Evolutionary conservation across 345 rosid genomes (phyloP), one percentile per base, ranked within the genome.

Genomic region (Salix arbutifolia): DNA sequence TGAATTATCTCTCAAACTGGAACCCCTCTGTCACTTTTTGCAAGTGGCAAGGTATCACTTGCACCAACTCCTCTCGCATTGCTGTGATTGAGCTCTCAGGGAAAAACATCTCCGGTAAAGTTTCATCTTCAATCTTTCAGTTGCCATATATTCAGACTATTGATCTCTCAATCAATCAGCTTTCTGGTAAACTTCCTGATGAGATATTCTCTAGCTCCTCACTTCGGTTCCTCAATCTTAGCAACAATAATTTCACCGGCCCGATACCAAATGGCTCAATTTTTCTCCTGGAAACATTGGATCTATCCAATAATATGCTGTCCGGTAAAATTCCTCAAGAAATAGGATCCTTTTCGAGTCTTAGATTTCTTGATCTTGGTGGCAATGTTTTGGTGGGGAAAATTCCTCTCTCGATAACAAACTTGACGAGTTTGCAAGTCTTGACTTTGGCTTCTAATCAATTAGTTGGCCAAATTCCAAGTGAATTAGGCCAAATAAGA

Each of bases 181-280:
- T 94, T 16, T 81, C 85, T 1, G 91, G 94, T 64, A 81, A 83
- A 73, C 62, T 94, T 67, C 94, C 96, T 75, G 40, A 5, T 0
- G 83, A 85, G 25, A 53, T 88, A 13, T 92, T 89, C 40, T 77
- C 69, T 10, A 30, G 85, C 70, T 74, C 89, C 23, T 85, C 92
- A 12, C 91, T 94, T 71, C 85, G 81, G 25, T 78, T 79, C 77
- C 92, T 94, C 73, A 94, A 94, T 78, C 85, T 92, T 38, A 94
- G 98, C 81, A 88, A 88, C 87, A 94, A 92, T 74, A 94, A 94
- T 80, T 88, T 94, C 87, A 89, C 95, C 4, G 91, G 97, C 53
- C 80, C 76, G 1, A 77, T 94, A 65, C 93, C 93, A 31, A 33
- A 77, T 9, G 83, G 77, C 37, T 72, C 76, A 2, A 25, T 33